These are phyloP conservation scores for Phlyctochytrium arcticum DNA, from an alignment of 192 early-diverging fungal species.

Conservation along the genomic window DNA sequence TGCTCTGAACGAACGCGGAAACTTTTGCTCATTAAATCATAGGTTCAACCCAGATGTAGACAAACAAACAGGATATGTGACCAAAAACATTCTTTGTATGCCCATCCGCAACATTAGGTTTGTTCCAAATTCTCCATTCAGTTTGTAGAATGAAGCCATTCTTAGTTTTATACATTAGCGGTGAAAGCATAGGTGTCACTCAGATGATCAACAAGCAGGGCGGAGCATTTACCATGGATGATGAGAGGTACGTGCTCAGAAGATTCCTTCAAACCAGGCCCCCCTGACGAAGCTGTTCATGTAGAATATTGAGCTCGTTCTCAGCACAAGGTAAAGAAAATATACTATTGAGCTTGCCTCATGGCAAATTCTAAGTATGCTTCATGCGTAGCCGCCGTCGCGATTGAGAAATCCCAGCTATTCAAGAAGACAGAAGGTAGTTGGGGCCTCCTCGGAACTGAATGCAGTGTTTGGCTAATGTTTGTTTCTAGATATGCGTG, in stretches of 20 bases:
- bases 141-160: too few species aligned
- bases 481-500: slow-evolving; percentile 32
- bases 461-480: not conserved
- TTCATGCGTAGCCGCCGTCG: slow-evolving; percentile 52
- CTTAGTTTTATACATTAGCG: too few species aligned
- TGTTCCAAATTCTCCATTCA: too few species aligned
- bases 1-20: not conserved
- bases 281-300: too few species aligned
- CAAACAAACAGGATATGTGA: slow-evolving; percentile 44
- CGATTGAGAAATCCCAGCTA: slow-evolving; percentile 51
- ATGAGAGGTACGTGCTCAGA: too few species aligned
- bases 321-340: slow-evolving; percentile 46
- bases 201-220: slow-evolving; percentile 49
- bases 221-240: not conserved
- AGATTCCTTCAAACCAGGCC: too few species aligned
- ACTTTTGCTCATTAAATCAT: not conserved
- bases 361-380: too few species aligned
- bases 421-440: slow-evolving; percentile 45
- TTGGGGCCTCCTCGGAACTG: not conserved
- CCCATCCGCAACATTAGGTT: slow-evolving; percentile 38
- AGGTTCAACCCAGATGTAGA: slow-evolving; percentile 46
- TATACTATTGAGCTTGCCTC: not conserved
- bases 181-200: slow-evolving; percentile 41
- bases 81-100: slow-evolving; percentile 49
- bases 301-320: slow-evolving; percentile 46